A percentile compares a stretch with the other conserved stretches of the same genome.
Conservation (phyloP, 768 basidiomycete genomes). For the Pholiota molesta region DNA sequence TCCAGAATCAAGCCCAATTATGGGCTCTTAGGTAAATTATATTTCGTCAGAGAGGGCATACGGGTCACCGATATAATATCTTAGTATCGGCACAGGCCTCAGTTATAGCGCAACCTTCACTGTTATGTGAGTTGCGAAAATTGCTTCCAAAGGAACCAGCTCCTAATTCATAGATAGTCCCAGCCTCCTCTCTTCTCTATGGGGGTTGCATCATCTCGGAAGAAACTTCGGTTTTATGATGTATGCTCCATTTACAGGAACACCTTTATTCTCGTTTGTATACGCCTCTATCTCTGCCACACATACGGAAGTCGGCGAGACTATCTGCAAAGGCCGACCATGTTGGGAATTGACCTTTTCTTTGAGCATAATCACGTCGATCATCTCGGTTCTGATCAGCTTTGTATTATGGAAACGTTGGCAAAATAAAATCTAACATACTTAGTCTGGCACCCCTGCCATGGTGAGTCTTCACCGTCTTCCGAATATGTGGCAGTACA, state of each 20-base stretch:
- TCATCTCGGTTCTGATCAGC: constrained; percentile 46
- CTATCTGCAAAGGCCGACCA: constrained; percentile 54
- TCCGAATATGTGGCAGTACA: no score
- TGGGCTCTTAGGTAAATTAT: constrained; percentile 68
- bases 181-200: constrained; percentile 69
- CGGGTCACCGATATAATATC: constrained; percentile 8
- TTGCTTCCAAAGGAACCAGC: background rate
- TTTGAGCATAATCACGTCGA: constrained; percentile 44
- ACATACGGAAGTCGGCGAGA: constrained; percentile 40
- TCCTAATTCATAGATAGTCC: constrained; percentile 45
- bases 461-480: background rate
- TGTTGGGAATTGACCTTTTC: constrained; percentile 76
- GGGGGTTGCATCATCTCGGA: constrained; percentile 71
- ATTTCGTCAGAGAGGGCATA: background rate
- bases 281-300: constrained; percentile 70
- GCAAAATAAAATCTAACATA: constrained; percentile 48
- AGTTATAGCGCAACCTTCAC: constrained; percentile 76
- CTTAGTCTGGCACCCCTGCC: background rate
- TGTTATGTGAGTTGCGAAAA: constrained; percentile 54
- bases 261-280: constrained; percentile 75
- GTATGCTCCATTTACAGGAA: constrained; percentile 77
- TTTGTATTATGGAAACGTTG: constrained; percentile 64
- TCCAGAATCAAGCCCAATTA: constrained; percentile 52
- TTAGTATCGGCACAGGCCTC: constrained; percentile 65
- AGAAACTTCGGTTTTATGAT: constrained; percentile 79